Conservation (phyloP, 805 yeast species). For the Alloascoidea hylecoeti region DNA sequence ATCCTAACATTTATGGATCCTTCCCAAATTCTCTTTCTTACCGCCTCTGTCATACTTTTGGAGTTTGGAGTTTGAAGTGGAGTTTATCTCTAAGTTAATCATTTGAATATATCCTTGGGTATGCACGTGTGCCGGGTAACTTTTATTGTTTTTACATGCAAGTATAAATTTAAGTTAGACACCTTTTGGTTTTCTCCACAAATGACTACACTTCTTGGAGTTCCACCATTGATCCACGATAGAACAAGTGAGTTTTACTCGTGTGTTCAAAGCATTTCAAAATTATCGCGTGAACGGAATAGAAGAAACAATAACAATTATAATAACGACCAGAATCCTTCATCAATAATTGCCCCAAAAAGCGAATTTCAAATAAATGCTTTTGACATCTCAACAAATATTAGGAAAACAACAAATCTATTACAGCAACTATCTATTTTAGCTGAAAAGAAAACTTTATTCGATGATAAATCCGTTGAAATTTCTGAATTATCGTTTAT, state of each 20-base stretch:
- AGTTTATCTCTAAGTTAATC: no score
- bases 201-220: not conserved
- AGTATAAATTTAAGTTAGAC: no score
- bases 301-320: conserved; percentile 7
- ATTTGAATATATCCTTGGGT: no score
- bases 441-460: conserved; percentile 82
- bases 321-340: conserved; percentile 8
- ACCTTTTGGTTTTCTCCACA: no score
- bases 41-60: no score
- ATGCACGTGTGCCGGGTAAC: no score
- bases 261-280: conserved; percentile 67
- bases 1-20: no score
- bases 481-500: conserved; percentile 84
- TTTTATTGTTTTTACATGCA: no score
- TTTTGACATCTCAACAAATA: conserved; percentile 74
- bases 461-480: conserved; percentile 93
- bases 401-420: conserved; percentile 71
- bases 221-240: conserved; percentile 36
- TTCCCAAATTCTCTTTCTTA: no score
- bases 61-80: no score
- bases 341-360: conserved; percentile 20
- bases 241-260: conserved; percentile 89
- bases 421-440: conserved; percentile 68
- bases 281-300: conserved; percentile 26
- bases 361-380: conserved; percentile 64